Conservation (phyloP, 805 yeast genomes). For the Saccharomycopsis guyanensis region DNA sequence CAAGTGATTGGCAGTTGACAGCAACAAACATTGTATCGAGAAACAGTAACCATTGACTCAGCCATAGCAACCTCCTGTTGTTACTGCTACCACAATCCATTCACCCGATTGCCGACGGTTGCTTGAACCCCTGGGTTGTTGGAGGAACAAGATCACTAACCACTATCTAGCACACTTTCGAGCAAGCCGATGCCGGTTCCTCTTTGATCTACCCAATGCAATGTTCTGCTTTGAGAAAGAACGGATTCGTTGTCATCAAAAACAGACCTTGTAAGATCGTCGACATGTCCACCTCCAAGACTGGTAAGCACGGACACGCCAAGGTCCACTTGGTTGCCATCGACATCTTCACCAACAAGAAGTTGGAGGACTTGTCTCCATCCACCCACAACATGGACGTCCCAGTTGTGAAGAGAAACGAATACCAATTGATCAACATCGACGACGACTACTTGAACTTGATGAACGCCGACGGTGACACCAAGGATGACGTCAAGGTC, state of each 20-base stretch:
- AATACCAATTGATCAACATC: conserved; percentile 94
- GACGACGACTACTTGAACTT: conserved; percentile 97
- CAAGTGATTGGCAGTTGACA: no score
- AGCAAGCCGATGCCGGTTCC: conserved; percentile 98
- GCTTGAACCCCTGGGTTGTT: no score
- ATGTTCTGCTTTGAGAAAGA: conserved; percentile 99
- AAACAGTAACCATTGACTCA: no score
- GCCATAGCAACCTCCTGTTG: no score
- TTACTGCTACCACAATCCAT: no score
- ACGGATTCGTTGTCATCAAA: conserved; percentile 98
- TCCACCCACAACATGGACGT: conserved; percentile 99
- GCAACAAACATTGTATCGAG: no score
- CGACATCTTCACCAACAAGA: conserved; percentile 98
- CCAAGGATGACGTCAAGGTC: conserved; percentile 97
- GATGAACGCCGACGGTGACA: conserved; percentile 96
- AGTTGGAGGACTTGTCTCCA: conserved; percentile 99
- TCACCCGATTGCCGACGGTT: no score
- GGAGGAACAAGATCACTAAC: no score
- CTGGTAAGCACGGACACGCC: conserved; percentile 99
- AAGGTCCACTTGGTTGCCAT: conserved; percentile 99
- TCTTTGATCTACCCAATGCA: conserved; percentile 97
- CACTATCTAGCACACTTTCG: conserved; percentile 88
- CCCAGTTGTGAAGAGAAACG: conserved; percentile 93
- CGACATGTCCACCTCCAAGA: conserved; percentile 99
- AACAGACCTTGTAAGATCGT: conserved; percentile 99